Base-by-base conservation (phyloP, 257 asterid genomes). In the Handroanthus guayacan region DNA sequence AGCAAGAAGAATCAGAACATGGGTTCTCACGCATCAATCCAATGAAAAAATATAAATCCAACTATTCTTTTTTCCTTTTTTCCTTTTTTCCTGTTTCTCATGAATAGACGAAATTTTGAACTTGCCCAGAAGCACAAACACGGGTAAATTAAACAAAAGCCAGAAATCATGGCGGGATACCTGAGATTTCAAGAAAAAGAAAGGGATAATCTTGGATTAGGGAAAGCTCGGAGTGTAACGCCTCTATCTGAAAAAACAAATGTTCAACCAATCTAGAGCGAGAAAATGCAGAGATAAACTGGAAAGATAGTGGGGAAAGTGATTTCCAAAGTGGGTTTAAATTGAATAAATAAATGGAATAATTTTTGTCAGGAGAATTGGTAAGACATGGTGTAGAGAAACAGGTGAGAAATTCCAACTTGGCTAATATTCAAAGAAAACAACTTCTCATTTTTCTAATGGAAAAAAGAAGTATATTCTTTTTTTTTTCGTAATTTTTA, bases 151-250 rank as follows among this genome's bases (percentile, higher is more conserved):
- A 25, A 62, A 50, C 47, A 9, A 3, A 63, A 51, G 65, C 72
- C 36, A 55, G 76, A 69, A 48, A 80, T 36, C 56, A 66, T 16
- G 62, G 74, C 16, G 71, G 47, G 13, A 38, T 79, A 86, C 90
- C 88, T 86, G 76, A 68, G 61, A 55, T 52, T 80, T 62, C n/a
- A 67, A 77, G 71, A 70, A 62, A 36, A 61, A 60, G 14, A 47
- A 38, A 16, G 18, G 43, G 64, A 78, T 43, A 17, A 66, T 75
- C 61, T 50, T 72, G 69, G 44, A 64, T 55, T 61, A 69, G 75
- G 57, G 20, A 67, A 78, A 50, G 72, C 77, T 60, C 82, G 76
- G 80, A 67, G 75, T 47, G 81, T 80, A 82, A 82, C 80, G 84
- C 81, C 78, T 58, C 63, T 77, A 31, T 71, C 70, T 2, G 34